Conservation (phyloP, 1,284 basidiomycete species). For the Cryptococcus sp. region DNA sequence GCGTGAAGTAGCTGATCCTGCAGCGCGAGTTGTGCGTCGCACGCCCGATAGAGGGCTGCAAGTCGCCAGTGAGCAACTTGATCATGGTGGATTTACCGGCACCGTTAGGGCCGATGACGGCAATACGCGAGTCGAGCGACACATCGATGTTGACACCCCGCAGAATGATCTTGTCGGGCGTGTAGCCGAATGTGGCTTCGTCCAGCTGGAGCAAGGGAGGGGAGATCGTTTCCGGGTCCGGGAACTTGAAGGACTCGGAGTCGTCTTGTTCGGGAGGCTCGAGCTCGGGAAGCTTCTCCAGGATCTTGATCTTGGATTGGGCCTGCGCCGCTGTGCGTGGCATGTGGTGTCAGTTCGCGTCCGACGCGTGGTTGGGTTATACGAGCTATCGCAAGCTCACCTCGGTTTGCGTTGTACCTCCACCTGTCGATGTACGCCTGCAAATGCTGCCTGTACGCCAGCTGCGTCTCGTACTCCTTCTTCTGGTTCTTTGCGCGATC, state of each 20-base stretch:
- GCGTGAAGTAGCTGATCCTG: conserved; percentile 90
- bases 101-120: conserved; percentile 73
- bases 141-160: conserved; percentile 85
- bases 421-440: conserved; percentile 95
- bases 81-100: conserved; percentile 60
- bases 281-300: conserved; percentile 94
- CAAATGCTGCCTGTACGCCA: conserved; percentile 89
- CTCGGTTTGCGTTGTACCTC: conserved; percentile 90
- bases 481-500: conserved; percentile 87
- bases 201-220: conserved; percentile 93
- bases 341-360: background rate
- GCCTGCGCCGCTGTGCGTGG: conserved; percentile 73
- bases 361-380: background rate
- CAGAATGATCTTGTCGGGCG: conserved; percentile 72
- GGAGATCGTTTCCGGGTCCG: conserved; percentile 91
- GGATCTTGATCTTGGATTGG: conserved; percentile 95
- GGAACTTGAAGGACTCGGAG: conserved; percentile 88
- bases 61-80: conserved; percentile 89
- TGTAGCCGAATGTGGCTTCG: conserved; percentile 89
- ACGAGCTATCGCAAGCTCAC: conserved; percentile 22
- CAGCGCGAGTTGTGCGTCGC: conserved; percentile 87
- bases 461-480: conserved; percentile 93
- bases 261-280: conserved; percentile 88
- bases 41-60: conserved; percentile 74
- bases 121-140: conserved; percentile 81